These are phyloP conservation scores for Thermomucor indicae-seudaticae DNA, from an alignment of 371 early-diverging fungal genomes.

Conservation along the genomic window DNA sequence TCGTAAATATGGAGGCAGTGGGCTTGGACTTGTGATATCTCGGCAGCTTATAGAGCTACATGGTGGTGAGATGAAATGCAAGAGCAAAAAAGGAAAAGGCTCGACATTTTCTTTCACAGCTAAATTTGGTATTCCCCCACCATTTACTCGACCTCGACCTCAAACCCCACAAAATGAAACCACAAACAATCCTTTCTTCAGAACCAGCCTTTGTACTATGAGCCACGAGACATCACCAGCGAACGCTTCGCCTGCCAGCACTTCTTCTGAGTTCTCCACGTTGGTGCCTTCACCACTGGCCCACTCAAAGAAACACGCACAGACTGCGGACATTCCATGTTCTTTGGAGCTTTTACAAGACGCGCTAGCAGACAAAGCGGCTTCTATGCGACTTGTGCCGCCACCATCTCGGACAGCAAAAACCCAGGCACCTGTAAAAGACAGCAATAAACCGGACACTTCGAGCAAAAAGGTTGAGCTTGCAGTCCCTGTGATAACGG, in stretches of 20 bases:
- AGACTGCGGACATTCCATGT: slow-evolving; percentile 15
- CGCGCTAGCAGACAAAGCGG: slow-evolving; percentile 33
- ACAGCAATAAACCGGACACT: too few species aligned
- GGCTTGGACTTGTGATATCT: slow-evolving; percentile 59
- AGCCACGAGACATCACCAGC: background rate
- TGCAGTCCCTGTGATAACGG: background rate
- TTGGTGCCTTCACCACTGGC: slow-evolving; percentile 22
- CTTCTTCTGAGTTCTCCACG: background rate
- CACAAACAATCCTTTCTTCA: slow-evolving; percentile 39
- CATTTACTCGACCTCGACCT: slow-evolving; percentile 42
- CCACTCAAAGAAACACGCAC: slow-evolving; percentile 24
- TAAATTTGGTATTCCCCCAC: slow-evolving; percentile 47
- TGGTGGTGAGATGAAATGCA: slow-evolving; percentile 57
- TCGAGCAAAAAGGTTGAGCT: too few species aligned
- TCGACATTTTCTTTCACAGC: slow-evolving; percentile 62
- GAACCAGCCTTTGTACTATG: slow-evolving; percentile 33
- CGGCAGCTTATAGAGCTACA: slow-evolving; percentile 61
- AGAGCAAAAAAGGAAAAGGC: slow-evolving; percentile 55
- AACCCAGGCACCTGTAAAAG: too few species aligned
- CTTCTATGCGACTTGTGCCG: slow-evolving; percentile 35
- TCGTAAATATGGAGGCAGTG: slow-evolving; percentile 66
- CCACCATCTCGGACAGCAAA: slow-evolving; percentile 36
- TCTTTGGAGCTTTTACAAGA: slow-evolving; percentile 25
- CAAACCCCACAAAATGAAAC: slow-evolving; percentile 54
- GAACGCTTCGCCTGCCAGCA: slow-evolving; percentile 4